Conservation (phyloP, 179 eudicot species). For the Camellia oleifera region DNA sequence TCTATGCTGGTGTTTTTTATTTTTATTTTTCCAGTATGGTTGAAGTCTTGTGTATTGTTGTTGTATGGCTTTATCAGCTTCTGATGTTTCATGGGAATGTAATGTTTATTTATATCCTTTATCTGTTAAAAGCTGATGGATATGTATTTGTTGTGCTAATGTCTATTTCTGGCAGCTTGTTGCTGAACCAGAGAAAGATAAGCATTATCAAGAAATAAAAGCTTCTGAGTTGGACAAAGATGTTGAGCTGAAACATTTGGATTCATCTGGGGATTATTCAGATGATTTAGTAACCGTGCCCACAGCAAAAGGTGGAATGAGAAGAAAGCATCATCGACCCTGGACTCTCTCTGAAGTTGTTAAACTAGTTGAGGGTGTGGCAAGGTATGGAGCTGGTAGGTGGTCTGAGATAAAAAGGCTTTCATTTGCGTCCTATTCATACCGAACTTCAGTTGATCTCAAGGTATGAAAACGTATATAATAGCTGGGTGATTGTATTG, state of each 20-base stretch:
- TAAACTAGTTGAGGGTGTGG: constrained; percentile 93
- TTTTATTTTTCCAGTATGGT: background rate
- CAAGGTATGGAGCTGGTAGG: constrained; percentile 89
- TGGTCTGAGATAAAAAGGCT: constrained; percentile 98
- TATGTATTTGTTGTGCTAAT: constrained; percentile 5
- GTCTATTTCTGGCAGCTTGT: constrained; percentile 33
- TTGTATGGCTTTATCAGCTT: background rate
- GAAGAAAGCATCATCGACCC: constrained; percentile 98
- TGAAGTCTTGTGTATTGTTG: constrained; percentile 4
- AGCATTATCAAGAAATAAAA: constrained; percentile 29
- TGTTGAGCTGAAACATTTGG: constrained; percentile 34
- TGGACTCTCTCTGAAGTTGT: constrained; percentile 88
- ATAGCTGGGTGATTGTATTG: background rate
- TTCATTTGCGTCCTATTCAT: constrained; percentile 74
- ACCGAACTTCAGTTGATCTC: constrained; percentile 97
- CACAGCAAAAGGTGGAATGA: constrained; percentile 65
- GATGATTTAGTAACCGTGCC: constrained; percentile 47
- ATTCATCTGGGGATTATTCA: constrained; percentile 43
- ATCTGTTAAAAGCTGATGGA: background rate
- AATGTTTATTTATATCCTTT: background rate
- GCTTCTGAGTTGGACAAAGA: constrained; percentile 38
- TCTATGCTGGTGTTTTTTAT: background rate
- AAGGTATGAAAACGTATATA: constrained; percentile 44
- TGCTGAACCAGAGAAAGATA: constrained; percentile 37
- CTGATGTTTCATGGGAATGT: background rate